Evolutionary conservation across 352 stramenopile species (phyloP), one percentile per base, ranked within the genome.

Genomic region (Phytophthora boehmeriae): DNA sequence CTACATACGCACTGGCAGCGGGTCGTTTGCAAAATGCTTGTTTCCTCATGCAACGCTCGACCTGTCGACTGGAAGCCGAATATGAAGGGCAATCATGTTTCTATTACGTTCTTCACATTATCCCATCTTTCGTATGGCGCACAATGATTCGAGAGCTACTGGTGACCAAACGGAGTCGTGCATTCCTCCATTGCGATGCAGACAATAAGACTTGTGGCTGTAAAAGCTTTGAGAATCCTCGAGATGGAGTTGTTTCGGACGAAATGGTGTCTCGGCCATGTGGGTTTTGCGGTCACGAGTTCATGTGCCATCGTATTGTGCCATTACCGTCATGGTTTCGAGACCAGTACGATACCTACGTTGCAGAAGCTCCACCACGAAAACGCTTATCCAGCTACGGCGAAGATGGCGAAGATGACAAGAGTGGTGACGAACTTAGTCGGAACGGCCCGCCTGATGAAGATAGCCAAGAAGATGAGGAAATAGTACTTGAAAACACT

Each of bases 341-440:
- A 35, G 83, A 92, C 36, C 77, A 89, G 43, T 89, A 88, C 63
- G 83, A 89, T 48, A 83, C 77, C 45, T 92, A 91, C 36, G 3
- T 63, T 10, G 27, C 10, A 19, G 13, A 27, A 59, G 47, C 1
- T 38, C 25, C 8, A 22, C 23, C 27, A 20, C 23, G 20, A 39
- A 52, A 56, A 61, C 34, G 49, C 23, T 43, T n/a, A n/a, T n/a
- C n/a, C n/a, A n/a, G n/a, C n/a, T n/a, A n/a, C n/a, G n/a, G n/a
- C n/a, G n/a, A n/a, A n/a, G n/a, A n/a, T n/a, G n/a, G n/a, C n/a
- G 36, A 44, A 56, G 38, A 54, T 59, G 59, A 45, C 57, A 41
- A 54, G 43, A 60, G 48, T 57, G 58, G 66, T 41, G 19, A 50
- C 14, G 59, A 63, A 57, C 43, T 46, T 25, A 43, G 53, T 23